Base-by-base conservation (phyloP, 306 rosid genomes). In the Hippophae rhamnoides region DNA sequence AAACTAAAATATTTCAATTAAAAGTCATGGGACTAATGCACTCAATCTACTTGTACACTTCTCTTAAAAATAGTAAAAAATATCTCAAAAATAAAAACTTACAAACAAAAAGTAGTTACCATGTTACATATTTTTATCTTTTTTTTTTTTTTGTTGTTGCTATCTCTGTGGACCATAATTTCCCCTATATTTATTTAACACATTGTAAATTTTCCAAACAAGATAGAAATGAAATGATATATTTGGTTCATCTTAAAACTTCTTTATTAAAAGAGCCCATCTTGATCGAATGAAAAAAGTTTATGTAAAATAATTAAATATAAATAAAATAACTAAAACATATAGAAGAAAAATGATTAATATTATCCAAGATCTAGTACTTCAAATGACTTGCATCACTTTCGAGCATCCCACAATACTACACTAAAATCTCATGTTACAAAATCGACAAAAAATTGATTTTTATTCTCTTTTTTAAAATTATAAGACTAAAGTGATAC, bases 271-370 rank as follows among this genome's bases (percentile, higher is more conserved):
- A 6, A 60, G 52, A 31, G 48, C 45, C 59, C 59, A 49, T 44
- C 64, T 14, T 51, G 57, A 1, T 18, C 23, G 1, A 58, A 45
- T 48, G 60, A 47, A 59, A 13, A 55, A 43, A 62, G 49, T 57
- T 56, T 23, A 13, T 52, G 56, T 67, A 67, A 73, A 73, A 61
- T 73, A 56, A 66, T 61, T 54, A 56, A 44, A 57, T 47, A 45
- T n/a, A 61, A 67, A 73, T 44, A 60, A 73, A 56, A 67, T 23
- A 42, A 8, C 78, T 62, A 18, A 6, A 6, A 47, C 45, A 46
- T 25, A 43, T 26, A 10, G 31, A 60, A 45, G 48, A 41, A 40
- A 66, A 50, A 58, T 14, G 53, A 64, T 50, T 9, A 46, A 57
- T 9, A 18, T 57, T 40, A 27, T 73, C 67, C 73, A 67, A 9